Evolutionary conservation across 345 rosid genomes (phyloP).

Genomic region (Aquilaria sinensis): DNA sequence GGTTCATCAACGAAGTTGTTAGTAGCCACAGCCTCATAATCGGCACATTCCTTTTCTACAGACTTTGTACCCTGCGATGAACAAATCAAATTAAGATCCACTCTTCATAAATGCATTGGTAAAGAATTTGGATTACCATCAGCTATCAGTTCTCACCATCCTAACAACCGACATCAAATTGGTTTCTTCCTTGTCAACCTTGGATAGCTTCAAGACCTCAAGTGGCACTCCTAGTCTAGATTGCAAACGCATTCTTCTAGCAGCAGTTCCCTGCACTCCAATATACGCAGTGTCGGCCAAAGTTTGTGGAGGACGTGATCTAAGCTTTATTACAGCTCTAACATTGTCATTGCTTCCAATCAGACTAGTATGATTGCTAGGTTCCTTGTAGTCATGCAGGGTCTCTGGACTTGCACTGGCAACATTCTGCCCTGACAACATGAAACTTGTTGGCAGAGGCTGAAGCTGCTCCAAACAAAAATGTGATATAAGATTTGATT

Average conservation of each 20-base stretch:
- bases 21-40: slow-evolving; percentile 6
- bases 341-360: slow-evolving; percentile 13
- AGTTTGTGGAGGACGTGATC: slow-evolving; percentile 30
- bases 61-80: slow-evolving; percentile 28
- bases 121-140: slow-evolving; percentile 9
- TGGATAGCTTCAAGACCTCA: neutral
- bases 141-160: slow-evolving; percentile 40
- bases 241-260: slow-evolving; percentile 55
- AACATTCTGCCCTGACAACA: neutral
- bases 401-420: slow-evolving; percentile 9
- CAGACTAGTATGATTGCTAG: slow-evolving; percentile 8
- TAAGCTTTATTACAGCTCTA: slow-evolving; percentile 39
- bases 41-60: slow-evolving; percentile 9
- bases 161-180: slow-evolving; percentile 19
- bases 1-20: slow-evolving; percentile 2
- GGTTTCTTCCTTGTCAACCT: slow-evolving; percentile 10
- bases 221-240: slow-evolving; percentile 17
- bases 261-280: slow-evolving; percentile 42
- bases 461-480: slow-evolving; percentile 16
- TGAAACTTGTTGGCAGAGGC: neutral
- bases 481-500: neutral
- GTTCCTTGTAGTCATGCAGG: neutral
- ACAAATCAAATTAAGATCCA: slow-evolving; percentile 14
- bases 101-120: slow-evolving; percentile 9
- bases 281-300: slow-evolving; percentile 4